Evolutionary conservation across 2,329 filamentous ascomycete species (phyloP).

Genomic region (Trichoderma lentiforme): DNA sequence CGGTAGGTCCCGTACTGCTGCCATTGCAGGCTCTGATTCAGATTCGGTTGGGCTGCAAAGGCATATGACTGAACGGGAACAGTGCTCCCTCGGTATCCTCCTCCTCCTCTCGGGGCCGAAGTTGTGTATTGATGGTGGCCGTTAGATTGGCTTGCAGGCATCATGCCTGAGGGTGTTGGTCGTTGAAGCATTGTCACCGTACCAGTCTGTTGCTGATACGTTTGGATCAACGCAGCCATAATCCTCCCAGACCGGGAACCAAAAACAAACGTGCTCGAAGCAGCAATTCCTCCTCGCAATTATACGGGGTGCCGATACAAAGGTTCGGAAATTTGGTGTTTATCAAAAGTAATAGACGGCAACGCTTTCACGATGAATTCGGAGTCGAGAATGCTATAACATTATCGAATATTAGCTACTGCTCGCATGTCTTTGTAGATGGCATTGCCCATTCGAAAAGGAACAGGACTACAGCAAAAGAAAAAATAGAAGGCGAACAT

Average conservation of each 20-base stretch:
- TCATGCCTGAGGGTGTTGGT: conserved; percentile 54
- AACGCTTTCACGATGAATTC: background rate
- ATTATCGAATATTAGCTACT: background rate
- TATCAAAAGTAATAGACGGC: background rate
- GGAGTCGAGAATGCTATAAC: background rate
- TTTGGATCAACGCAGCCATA: conserved; percentile 84
- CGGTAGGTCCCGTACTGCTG: conserved; percentile 48
- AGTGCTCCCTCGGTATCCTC: conserved; percentile 53
- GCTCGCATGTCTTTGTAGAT: background rate
- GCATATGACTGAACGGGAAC: conserved; percentile 72
- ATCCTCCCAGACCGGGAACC: conserved; percentile 33
- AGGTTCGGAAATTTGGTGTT: background rate
- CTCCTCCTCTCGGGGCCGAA: conserved; percentile 34
- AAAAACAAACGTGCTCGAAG: background rate
- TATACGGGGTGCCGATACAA: background rate
- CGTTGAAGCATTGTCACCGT: conserved; percentile 74
- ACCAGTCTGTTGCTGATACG: conserved; percentile 71
- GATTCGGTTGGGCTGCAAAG: conserved; percentile 67
- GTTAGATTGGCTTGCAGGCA: conserved; percentile 50
- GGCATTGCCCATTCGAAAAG: background rate
- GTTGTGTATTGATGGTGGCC: conserved; percentile 49
- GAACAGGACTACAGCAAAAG: background rate
- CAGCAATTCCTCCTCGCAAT: background rate
- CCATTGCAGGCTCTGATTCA: conserved; percentile 54
- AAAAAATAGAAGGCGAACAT: background rate